Evolutionary conservation across 768 basidiomycete species (phyloP), one percentile per base, ranked within the genome.

Genomic region (Lanmaoa rubissima): DNA sequence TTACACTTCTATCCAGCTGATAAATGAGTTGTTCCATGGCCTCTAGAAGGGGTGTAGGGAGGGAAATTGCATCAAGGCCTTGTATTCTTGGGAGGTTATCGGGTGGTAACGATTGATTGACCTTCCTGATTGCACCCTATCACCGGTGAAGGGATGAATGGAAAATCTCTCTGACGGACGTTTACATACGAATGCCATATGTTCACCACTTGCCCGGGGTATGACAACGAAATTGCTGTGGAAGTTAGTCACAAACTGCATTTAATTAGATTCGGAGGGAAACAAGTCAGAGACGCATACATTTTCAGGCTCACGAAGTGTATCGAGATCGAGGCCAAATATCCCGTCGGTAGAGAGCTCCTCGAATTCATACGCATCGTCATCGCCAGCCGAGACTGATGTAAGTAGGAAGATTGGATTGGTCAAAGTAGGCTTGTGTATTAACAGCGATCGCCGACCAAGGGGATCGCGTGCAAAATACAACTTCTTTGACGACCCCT

Each of bases 381-480:
- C 67, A 11, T 61, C 38, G 7, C 87, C 87, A 21, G 75, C 68
- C 5, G 88, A 86, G 4, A 85, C 85, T 1, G 91, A 93, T 9
- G 84, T 69, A 28, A 94, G 72, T 34, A 90, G 65, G 42, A 92
- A 75, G 57, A 79, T 79, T 0, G 87, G 84, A 5, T 72, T 72
- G 17, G 52, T 48, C 1, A 59, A 39, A 14, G 78, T 79, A 31
- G 88, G 87, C 55, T 71, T 75, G 55, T 88, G 88, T 34, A 91
- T 75, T 8, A 96, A 75, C 8, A 96, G 78, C n/a, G 93, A 94
- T 46, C 94, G 81, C 38, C 93, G 81, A 8, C 93, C 93, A 3
- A 94, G 80, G 4, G 92, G 91, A 70, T 96, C 93, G 51, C 92
- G 79, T 16, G 80, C 88, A 65, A 88, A 93, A 72, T 83, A 90